phyloP scores from a whole-genome alignment of 2,329 filamentous ascomycete genomes.

The Fusarium succisae region DNA sequence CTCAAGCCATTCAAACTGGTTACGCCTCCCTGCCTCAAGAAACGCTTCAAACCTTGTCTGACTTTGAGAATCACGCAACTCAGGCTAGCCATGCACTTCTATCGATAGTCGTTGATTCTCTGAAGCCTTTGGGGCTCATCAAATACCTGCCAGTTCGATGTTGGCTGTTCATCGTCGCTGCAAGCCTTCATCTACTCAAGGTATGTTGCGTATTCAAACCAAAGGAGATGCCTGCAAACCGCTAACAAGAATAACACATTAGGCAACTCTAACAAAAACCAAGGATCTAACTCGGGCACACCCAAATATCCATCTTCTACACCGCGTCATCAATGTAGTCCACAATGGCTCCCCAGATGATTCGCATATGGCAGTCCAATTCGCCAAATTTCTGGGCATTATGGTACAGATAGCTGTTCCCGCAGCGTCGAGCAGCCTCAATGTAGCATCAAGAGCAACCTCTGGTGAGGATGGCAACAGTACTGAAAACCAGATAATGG shows the following conservation, averaged over 20 bases:
- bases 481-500: rapidly evolving
- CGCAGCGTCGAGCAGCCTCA: not conserved
- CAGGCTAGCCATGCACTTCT: not conserved
- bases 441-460: not conserved
- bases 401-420: not conserved
- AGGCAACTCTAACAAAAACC: not conserved
- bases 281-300: not conserved
- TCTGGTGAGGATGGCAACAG: no score
- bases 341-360: not conserved
- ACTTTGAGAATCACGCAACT: not conserved
- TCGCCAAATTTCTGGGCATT: not conserved
- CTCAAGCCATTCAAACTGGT: not conserved
- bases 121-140: not conserved
- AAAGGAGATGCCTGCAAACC: rapidly evolving
- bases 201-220: not conserved
- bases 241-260: not conserved
- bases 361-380: not conserved
- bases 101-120: not conserved
- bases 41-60: not conserved
- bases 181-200: not conserved
- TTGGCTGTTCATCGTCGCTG: not conserved
- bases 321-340: not conserved
- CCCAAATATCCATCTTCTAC: not conserved
- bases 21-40: not conserved
- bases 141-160: not conserved